Conservation (phyloP, 352 stramenopile species). For the Phytophthora macrochlamydospora region DNA sequence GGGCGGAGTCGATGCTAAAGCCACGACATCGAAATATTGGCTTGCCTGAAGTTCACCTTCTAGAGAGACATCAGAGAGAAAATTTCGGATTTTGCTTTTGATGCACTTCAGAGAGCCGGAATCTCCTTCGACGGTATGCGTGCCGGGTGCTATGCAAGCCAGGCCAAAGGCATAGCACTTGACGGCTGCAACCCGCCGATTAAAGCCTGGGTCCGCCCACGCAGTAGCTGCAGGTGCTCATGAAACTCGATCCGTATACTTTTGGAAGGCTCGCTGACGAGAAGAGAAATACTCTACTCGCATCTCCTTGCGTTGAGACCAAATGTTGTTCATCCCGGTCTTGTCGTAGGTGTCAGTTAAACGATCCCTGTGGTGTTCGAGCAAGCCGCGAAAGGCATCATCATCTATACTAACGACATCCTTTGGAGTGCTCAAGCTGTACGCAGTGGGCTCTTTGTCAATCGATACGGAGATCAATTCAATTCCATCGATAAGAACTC, state of each 20-base stretch:
- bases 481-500: too few relatives aligned
- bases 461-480: too few relatives aligned
- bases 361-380: too few relatives aligned
- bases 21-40: constrained; percentile 2
- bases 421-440: too few relatives aligned
- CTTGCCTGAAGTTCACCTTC: constrained; percentile 14
- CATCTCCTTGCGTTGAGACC: neutral
- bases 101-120: constrained; percentile 3
- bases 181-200: neutral
- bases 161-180: neutral
- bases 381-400: too few relatives aligned
- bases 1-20: too few relatives aligned
- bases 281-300: neutral
- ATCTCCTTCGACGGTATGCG: constrained; percentile 10
- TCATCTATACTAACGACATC: too few relatives aligned
- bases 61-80: constrained; percentile 4
- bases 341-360: too few relatives aligned
- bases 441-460: too few relatives aligned
- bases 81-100: neutral
- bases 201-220: neutral
- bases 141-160: constrained; percentile 2
- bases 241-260: neutral
- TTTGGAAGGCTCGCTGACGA: neutral
- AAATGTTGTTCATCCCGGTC: neutral
- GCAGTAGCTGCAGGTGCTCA: neutral